A percentile compares a stretch with the other conserved stretches of the same genome.
phyloP scores from a whole-genome alignment of 2,329 filamentous ascomycete genomes.

The Aspergillus luchuensis region DNA sequence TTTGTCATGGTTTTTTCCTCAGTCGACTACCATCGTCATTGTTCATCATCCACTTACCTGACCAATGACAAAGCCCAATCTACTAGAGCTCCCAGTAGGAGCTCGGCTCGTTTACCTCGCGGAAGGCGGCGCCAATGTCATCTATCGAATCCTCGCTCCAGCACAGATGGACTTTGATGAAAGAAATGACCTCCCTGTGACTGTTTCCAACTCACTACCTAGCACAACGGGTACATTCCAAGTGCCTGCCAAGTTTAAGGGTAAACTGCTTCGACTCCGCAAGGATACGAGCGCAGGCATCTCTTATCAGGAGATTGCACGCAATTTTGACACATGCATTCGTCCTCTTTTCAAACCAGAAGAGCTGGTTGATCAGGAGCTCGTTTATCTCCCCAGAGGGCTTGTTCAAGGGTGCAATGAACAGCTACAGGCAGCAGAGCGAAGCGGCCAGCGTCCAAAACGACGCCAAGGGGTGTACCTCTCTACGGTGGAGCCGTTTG shows the following conservation, averaged over 20 bases:
- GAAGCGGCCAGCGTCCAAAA: slow-evolving; percentile 45
- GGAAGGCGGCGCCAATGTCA: slow-evolving; percentile 77
- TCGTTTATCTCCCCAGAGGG: slow-evolving; percentile 51
- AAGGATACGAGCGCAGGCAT: slow-evolving; percentile 57
- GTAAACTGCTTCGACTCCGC: slow-evolving; percentile 62
- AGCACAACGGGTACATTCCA: slow-evolving; percentile 20
- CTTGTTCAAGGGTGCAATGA: slow-evolving; percentile 56
- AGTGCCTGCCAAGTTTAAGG: slow-evolving; percentile 33
- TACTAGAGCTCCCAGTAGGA: slow-evolving; percentile 39
- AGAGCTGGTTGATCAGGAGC: slow-evolving; percentile 59
- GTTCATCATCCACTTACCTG: slow-evolving; percentile 17
- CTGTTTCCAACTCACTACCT: slow-evolving; percentile 17
- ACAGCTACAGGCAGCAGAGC: slow-evolving; percentile 54
- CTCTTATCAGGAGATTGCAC: slow-evolving; percentile 52
- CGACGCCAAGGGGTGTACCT: slow-evolving; percentile 56
- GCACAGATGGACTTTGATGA: slow-evolving; percentile 24
- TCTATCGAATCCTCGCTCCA: slow-evolving; percentile 61
- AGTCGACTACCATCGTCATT: slow-evolving; percentile 10
- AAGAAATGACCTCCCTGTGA: slow-evolving; percentile 27
- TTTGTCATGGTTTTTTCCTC: slow-evolving; percentile 22
- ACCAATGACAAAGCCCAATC: slow-evolving; percentile 37
- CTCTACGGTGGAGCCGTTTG: slow-evolving; percentile 60
- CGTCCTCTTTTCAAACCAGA: slow-evolving; percentile 57
- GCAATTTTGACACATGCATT: slow-evolving; percentile 47
- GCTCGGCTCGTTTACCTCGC: slow-evolving; percentile 51